phyloP scores from a whole-genome alignment of 768 basidiomycete species.

The Mycena epipterygia region DNA sequence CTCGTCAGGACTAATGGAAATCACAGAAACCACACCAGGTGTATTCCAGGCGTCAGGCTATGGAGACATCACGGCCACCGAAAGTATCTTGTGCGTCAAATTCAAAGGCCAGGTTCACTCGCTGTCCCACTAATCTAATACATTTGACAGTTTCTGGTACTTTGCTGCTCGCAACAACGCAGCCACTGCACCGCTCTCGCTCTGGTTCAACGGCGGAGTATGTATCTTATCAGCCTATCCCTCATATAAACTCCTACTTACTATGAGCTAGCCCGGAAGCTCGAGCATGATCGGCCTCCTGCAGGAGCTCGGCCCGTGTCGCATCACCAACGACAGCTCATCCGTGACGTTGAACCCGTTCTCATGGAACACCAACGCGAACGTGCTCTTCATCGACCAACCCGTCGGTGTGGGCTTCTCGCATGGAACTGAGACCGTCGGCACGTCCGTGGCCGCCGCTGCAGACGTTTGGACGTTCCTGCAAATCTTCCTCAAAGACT shows the following conservation, averaged over 20 bases:
- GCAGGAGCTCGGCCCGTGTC: slow-evolving; percentile 84
- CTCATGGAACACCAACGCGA: slow-evolving; percentile 71
- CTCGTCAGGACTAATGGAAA: neutral
- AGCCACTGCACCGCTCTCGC: slow-evolving; percentile 69
- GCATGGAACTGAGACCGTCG: slow-evolving; percentile 63
- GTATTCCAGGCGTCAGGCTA: slow-evolving; percentile 60
- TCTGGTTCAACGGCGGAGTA: slow-evolving; percentile 79
- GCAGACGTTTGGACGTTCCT: slow-evolving; percentile 73
- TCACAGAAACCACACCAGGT: slow-evolving; percentile 39
- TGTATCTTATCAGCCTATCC: slow-evolving; percentile 33
- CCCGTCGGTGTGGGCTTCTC: slow-evolving; percentile 76
- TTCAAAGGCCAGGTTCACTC: too few relatives aligned
- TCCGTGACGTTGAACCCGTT: slow-evolving; percentile 64
- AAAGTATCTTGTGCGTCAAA: slow-evolving; percentile 55
- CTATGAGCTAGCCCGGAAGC: slow-evolving; percentile 66
- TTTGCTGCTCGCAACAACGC: slow-evolving; percentile 73
- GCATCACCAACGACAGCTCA: slow-evolving; percentile 67
- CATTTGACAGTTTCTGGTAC: slow-evolving; percentile 72
- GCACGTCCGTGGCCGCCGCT: slow-evolving; percentile 68
- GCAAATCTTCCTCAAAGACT: slow-evolving; percentile 72
- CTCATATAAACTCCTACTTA: neutral
- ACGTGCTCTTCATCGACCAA: slow-evolving; percentile 75
- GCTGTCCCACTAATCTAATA: too few relatives aligned
- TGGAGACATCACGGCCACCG: slow-evolving; percentile 51
- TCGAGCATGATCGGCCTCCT: slow-evolving; percentile 75